Percentiles rank a stretch among this genome's conserved stretches.
These are phyloP conservation scores for Wickerhamiella occidentalis DNA, from an alignment of 805 yeast species.

Conservation along the genomic window DNA sequence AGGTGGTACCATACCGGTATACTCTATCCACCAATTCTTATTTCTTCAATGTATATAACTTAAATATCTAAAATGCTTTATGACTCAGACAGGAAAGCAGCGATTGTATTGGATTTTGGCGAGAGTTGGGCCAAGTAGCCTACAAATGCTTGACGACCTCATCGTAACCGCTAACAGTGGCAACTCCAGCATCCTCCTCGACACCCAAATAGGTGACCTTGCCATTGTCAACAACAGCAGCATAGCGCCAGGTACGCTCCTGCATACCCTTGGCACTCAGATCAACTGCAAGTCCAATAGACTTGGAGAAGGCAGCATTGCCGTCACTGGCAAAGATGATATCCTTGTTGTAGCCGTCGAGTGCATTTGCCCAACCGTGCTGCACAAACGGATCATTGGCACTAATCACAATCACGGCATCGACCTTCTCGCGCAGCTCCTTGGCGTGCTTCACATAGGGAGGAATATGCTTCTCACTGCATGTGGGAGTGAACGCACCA, in stretches of 20 bases:
- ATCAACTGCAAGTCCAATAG: constrained; percentile 57
- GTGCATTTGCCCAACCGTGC: constrained; percentile 57
- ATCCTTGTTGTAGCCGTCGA: constrained; percentile 23
- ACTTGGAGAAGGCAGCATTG: constrained; percentile 53
- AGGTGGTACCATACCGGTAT: too few species aligned
- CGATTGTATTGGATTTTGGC: neutral
- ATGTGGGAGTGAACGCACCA: constrained; percentile 74
- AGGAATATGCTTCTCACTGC: constrained; percentile 61
- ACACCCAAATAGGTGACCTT: constrained; percentile 51
- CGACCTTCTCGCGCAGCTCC: constrained; percentile 44
- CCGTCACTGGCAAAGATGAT: constrained; percentile 67
- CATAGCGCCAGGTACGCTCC: constrained; percentile 61
- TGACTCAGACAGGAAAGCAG: too few species aligned
- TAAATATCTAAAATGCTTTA: too few species aligned
- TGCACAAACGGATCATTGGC: constrained; percentile 84
- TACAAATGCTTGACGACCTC: constrained; percentile 24
- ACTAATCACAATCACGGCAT: constrained; percentile 50
- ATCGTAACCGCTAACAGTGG: constrained; percentile 26
- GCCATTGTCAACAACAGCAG: constrained; percentile 65
- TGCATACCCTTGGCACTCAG: constrained; percentile 62
- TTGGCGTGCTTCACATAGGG: constrained; percentile 47
- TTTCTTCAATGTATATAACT: too few species aligned
- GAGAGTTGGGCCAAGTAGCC: too few species aligned
- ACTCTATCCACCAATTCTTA: too few species aligned
- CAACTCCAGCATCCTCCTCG: constrained; percentile 70